Conservation (phyloP, 805 yeast genomes). For the Schwanniomyces yamadae region DNA sequence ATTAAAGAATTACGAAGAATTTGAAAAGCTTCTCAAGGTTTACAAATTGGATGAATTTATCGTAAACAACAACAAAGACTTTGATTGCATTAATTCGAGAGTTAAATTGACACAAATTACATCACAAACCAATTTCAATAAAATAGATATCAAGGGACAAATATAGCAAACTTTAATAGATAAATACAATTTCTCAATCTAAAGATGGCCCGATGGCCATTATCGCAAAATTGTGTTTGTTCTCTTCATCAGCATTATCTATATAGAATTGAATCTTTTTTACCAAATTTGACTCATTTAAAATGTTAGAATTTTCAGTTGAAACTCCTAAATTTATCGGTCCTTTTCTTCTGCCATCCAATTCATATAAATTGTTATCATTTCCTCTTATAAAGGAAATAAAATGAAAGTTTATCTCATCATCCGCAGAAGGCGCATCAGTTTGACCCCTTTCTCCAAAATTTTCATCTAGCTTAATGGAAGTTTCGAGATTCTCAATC, state of each 20-base stretch:
- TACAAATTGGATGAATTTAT: constrained; percentile 35
- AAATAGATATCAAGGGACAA: constrained; percentile 91
- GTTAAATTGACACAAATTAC: constrained; percentile 34
- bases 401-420: constrained; percentile 64
- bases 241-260: constrained; percentile 56
- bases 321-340: constrained; percentile 62
- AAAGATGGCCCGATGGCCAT: constrained; percentile 71
- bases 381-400: constrained; percentile 64
- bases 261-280: constrained; percentile 67
- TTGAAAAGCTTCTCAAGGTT: constrained; percentile 39
- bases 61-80: constrained; percentile 14
- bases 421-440: constrained; percentile 60
- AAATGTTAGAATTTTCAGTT: constrained; percentile 42
- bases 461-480: constrained; percentile 40
- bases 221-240: constrained; percentile 66
- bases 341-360: constrained; percentile 85
- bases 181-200: constrained; percentile 24
- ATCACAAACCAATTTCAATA: constrained; percentile 43
- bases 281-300: constrained; percentile 51
- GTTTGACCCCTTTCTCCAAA: constrained; percentile 61
- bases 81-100: constrained; percentile 35
- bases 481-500: constrained; percentile 47
- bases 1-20: constrained; percentile 36
- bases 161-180: constrained; percentile 28
- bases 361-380: constrained; percentile 66